A percentile compares a stretch with the other conserved stretches of the same genome.
Conservation (phyloP, 1,284 basidiomycete species). For the Puccinia sorghi region DNA sequence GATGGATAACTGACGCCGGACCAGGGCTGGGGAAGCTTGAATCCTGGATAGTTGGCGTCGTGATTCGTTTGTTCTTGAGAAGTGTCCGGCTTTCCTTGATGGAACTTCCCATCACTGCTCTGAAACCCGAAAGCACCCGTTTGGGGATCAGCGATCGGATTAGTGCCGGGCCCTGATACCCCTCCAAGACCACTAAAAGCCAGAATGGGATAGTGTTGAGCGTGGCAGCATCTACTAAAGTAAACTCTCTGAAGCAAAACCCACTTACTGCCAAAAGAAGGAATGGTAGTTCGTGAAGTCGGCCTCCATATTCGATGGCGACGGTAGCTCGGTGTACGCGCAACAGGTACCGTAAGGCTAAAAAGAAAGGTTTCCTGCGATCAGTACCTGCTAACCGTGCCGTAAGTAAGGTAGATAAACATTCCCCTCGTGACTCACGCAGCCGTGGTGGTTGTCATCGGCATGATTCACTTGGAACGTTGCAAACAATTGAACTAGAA, state of each 20-base stretch:
- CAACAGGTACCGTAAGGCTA: slow-evolving; percentile 44
- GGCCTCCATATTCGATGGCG: slow-evolving; percentile 25
- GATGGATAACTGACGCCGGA: background rate
- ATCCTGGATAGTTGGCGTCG: slow-evolving; percentile 26
- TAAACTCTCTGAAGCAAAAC: background rate
- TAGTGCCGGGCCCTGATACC: slow-evolving; percentile 9
- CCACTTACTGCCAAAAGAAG: slow-evolving; percentile 44
- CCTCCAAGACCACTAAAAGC: slow-evolving; percentile 22
- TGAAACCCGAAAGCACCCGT: slow-evolving; percentile 31
- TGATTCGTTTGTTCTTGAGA: slow-evolving; percentile 10
- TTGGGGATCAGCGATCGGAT: slow-evolving; percentile 26
- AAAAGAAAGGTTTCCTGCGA: background rate
- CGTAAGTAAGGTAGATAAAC: background rate
- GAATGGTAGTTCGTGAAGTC: slow-evolving; percentile 39
- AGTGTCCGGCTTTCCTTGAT: slow-evolving; percentile 14
- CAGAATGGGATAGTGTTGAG: background rate
- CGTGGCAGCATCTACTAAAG: background rate
- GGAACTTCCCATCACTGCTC: slow-evolving; percentile 36
- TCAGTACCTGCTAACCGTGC: background rate
- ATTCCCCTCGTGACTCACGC: slow-evolving; percentile 12
- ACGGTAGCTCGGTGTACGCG: slow-evolving; percentile 28
- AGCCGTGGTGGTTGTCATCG: slow-evolving; percentile 38
- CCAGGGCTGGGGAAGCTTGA: slow-evolving; percentile 24
- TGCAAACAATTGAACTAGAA: slow-evolving; percentile 36
- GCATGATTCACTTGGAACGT: slow-evolving; percentile 33